These are phyloP conservation scores for Myxozyma neglecta DNA, from an alignment of 805 yeast species.

Conservation along the genomic window DNA sequence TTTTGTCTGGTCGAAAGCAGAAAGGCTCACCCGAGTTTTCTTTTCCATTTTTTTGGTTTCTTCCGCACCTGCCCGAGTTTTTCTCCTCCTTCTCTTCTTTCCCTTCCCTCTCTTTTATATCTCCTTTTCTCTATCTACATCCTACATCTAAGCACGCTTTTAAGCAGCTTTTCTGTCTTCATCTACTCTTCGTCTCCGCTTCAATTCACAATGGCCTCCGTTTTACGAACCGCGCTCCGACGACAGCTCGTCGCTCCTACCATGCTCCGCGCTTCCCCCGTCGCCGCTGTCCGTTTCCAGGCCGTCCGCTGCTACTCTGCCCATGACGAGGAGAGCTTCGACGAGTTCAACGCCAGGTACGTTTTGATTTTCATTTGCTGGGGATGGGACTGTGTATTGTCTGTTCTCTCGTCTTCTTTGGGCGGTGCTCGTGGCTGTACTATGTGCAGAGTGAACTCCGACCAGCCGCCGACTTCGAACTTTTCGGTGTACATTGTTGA, in stretches of 20 bases:
- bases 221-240: conserved; percentile 21
- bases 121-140: neutral
- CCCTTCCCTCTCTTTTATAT: neutral
- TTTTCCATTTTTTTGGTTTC: neutral
- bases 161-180: neutral
- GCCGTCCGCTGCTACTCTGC: conserved; percentile 66
- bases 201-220: conserved; percentile 14
- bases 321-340: conserved; percentile 90
- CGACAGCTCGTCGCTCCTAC: conserved; percentile 1
- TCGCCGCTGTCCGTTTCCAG: conserved; percentile 30
- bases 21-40: conserved; percentile 13
- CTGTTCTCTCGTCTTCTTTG: neutral
- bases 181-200: neutral
- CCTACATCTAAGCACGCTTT: neutral
- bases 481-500: no score
- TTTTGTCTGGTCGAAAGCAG: neutral
- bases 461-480: no score
- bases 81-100: neutral
- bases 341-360: conserved; percentile 84
- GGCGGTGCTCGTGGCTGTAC: neutral
- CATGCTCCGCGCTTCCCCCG: neutral
- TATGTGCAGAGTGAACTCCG: no score
- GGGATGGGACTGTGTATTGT: neutral
- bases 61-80: neutral
- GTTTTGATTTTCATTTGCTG: conserved; percentile 31